These are phyloP conservation scores for Cyberlindnera xylosilytica DNA, from an alignment of 805 yeast genomes.

Conservation along the genomic window DNA sequence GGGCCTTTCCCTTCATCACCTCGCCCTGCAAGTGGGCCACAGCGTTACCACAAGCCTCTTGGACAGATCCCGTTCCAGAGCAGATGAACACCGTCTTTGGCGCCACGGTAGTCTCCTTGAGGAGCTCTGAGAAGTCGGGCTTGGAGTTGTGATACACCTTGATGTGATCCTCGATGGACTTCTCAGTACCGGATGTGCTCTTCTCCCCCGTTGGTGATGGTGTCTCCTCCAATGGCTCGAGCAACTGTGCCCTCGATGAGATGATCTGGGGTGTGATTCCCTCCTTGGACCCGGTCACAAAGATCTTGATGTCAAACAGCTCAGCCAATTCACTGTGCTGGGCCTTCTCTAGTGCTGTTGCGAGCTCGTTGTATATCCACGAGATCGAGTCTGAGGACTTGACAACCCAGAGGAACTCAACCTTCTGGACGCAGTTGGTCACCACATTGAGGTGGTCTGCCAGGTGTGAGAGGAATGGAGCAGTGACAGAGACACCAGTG, in stretches of 20 bases:
- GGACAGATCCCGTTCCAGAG: slow-evolving; percentile 45
- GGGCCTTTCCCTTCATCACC: too few relatives aligned
- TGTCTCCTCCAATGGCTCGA: too few relatives aligned
- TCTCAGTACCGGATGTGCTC: too few relatives aligned
- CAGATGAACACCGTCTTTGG: slow-evolving; percentile 39
- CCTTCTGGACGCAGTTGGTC: slow-evolving; percentile 23
- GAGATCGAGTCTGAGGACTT: slow-evolving; percentile 30
- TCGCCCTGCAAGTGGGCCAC: too few relatives aligned
- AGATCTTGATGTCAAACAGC: slow-evolving; percentile 22
- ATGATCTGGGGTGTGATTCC: background rate
- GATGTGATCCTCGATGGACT: background rate
- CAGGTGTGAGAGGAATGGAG: slow-evolving; percentile 39
- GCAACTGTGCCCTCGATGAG: background rate
- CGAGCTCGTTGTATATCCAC: slow-evolving; percentile 42
- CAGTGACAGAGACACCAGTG: slow-evolving; percentile 48
- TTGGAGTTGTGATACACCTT: slow-evolving; percentile 14
- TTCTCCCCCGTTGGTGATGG: too few relatives aligned
- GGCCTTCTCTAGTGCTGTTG: background rate
- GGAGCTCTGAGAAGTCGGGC: slow-evolving; percentile 15
- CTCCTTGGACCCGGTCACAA: slow-evolving; percentile 25
- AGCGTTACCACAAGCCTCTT: slow-evolving; percentile 35
- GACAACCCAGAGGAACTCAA: slow-evolving; percentile 46
- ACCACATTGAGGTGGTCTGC: slow-evolving; percentile 10
- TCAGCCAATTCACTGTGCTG: background rate
- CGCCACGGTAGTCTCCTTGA: slow-evolving; percentile 2